Percentiles rank a stretch among this genome's conserved stretches.
Evolutionary conservation across 768 basidiomycete species (phyloP).

Genomic region (Rhizopogon rudus): DNA sequence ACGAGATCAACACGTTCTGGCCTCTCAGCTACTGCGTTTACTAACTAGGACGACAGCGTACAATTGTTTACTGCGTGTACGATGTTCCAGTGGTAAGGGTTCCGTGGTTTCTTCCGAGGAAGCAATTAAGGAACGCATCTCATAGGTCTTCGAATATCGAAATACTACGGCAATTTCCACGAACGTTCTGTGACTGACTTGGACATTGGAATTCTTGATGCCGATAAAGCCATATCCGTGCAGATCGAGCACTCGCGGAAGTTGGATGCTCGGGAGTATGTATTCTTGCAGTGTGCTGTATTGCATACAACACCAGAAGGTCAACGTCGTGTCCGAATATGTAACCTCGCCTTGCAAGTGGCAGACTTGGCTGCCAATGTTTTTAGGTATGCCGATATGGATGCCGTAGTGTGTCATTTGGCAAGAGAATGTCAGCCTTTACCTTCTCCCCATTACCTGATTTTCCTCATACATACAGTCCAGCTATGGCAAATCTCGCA

Average conservation of each 20-base stretch:
- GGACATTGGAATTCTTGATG: constrained; percentile 73
- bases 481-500: constrained; percentile 67
- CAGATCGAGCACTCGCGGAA: constrained; percentile 66
- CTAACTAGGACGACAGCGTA: constrained; percentile 69
- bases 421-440: constrained; percentile 66
- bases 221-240: constrained; percentile 76
- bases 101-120: background rate
- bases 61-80: constrained; percentile 74
- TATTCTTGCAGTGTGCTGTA: constrained; percentile 80
- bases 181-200: constrained; percentile 66
- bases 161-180: constrained; percentile 72
- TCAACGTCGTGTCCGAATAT: constrained; percentile 75
- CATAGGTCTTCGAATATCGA: constrained; percentile 57
- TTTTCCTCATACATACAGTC: background rate
- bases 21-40: constrained; percentile 73
- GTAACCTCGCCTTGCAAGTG: constrained; percentile 82
- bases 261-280: constrained; percentile 67
- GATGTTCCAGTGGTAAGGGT: constrained; percentile 74
- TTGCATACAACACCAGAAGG: constrained; percentile 80
- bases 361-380: constrained; percentile 85
- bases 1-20: constrained; percentile 59
- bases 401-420: constrained; percentile 69
- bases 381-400: constrained; percentile 89
- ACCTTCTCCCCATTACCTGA: background rate
- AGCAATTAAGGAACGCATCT: background rate